phyloP scores from a whole-genome alignment of 495 filamentous ascomycete genomes.

The Talaromyces stipitatus region DNA sequence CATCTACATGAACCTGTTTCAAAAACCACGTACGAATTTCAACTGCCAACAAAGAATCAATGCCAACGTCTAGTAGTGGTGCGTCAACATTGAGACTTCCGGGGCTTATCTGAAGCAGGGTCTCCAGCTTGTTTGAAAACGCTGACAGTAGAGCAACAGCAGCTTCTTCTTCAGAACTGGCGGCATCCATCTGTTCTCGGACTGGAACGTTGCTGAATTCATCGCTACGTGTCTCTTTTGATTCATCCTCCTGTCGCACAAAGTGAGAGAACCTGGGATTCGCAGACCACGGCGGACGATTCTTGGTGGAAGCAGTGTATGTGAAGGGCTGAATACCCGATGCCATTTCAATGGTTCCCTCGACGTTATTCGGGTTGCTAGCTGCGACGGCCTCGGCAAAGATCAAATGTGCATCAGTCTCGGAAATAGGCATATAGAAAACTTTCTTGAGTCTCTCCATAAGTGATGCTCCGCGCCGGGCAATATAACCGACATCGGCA shows the following conservation, averaged over 20 bases:
- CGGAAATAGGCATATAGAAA: conserved; percentile 16
- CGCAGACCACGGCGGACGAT: neutral
- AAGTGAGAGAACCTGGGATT: conserved; percentile 21
- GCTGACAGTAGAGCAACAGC: neutral
- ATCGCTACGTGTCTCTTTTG: conserved; percentile 12
- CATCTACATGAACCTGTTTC: conserved; percentile 29
- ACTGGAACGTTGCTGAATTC: conserved; percentile 12
- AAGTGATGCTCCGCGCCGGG: neutral
- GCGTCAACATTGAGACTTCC: conserved; percentile 6
- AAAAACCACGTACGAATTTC: conserved; percentile 29
- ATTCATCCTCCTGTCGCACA: neutral
- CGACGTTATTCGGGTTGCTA: conserved; percentile 9
- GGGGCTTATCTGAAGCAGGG: neutral
- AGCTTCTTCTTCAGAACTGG: conserved; percentile 11
- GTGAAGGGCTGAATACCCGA: neutral
- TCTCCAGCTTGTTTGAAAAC: conserved; percentile 1
- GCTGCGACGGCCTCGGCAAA: conserved; percentile 15
- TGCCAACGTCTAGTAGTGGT: conserved; percentile 19
- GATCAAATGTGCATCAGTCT: conserved; percentile 43
- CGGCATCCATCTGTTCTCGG: conserved; percentile 14
- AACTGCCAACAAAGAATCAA: conserved; percentile 30
- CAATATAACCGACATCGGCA: conserved; percentile 37
- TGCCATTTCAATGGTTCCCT: conserved; percentile 26
- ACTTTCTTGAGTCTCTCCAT: conserved; percentile 1
- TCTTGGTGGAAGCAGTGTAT: neutral